These are phyloP conservation scores for Fusarium sulawesiense DNA, from an alignment of 2,329 filamentous ascomycete genomes.

Conservation along the genomic window DNA sequence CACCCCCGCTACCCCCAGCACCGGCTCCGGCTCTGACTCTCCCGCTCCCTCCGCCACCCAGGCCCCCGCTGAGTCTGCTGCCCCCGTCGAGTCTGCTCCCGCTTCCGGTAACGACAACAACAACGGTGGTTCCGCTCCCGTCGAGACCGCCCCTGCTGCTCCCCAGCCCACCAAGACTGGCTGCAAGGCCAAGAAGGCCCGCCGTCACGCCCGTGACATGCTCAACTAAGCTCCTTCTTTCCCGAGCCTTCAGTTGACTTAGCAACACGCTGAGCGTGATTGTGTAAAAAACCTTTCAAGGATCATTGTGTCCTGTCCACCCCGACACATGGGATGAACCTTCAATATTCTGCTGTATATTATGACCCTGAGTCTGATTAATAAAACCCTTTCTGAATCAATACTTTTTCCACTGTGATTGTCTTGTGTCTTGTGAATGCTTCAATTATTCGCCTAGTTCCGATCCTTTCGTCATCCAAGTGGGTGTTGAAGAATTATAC, in stretches of 20 bases:
- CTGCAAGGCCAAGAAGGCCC: constrained; percentile 43
- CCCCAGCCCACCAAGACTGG: constrained; percentile 35
- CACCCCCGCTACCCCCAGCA: too few species aligned
- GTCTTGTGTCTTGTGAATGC: neutral
- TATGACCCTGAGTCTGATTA: constrained; percentile 43
- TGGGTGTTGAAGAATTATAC: fast-evolving
- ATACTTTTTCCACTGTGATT: neutral
- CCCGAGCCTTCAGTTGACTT: constrained; percentile 2
- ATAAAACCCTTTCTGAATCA: constrained; percentile 4
- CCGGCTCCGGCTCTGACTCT: too few species aligned
- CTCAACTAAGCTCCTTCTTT: constrained; percentile 35
- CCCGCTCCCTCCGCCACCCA: too few species aligned
- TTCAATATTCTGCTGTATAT: constrained; percentile 47
- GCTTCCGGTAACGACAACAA: constrained; percentile 14
- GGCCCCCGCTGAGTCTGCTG: constrained; percentile 11
- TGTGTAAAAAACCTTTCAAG: constrained; percentile 31
- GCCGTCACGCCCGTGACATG: constrained; percentile 43
- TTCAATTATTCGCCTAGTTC: too few species aligned
- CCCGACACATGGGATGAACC: constrained; percentile 29
- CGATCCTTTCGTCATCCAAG: too few species aligned
- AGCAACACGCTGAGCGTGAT: constrained; percentile 34
- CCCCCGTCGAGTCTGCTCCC: constrained; percentile 17
- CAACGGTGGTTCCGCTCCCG: constrained; percentile 11
- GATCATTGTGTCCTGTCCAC: constrained; percentile 16
- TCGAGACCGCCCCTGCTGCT: constrained; percentile 26